These are phyloP conservation scores for Yamadazyma paraphyllophila DNA, from an alignment of 805 yeast genomes.

Conservation along the genomic window DNA sequence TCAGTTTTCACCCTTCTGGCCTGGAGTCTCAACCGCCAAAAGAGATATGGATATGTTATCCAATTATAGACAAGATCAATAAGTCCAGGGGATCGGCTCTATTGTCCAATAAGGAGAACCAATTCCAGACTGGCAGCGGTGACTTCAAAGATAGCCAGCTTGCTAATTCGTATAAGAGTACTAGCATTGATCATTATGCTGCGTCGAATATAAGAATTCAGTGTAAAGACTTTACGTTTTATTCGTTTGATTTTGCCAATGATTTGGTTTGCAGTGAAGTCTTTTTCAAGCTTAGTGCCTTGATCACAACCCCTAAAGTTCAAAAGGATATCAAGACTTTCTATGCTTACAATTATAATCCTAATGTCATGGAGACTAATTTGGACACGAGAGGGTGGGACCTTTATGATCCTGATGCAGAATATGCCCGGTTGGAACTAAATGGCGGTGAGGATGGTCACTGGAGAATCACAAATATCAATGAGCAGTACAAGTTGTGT, in stretches of 20 bases:
- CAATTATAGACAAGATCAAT: constrained; percentile 64
- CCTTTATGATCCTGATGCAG: constrained; percentile 58
- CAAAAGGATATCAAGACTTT: constrained; percentile 45
- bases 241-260: constrained; percentile 70
- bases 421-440: constrained; percentile 75
- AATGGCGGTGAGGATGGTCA: constrained; percentile 20
- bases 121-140: not conserved
- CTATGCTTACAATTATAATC: constrained; percentile 80
- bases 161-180: constrained; percentile 11
- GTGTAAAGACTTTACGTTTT: constrained; percentile 81
- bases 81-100: constrained; percentile 55
- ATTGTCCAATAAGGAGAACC: constrained; percentile 18
- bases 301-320: constrained; percentile 55
- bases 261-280: constrained; percentile 65
- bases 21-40: constrained; percentile 3
- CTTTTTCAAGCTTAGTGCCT: constrained; percentile 64
- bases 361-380: constrained; percentile 65
- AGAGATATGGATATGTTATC: constrained; percentile 92
- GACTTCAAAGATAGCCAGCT: constrained; percentile 7
- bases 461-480: constrained; percentile 75
- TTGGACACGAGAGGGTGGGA: constrained; percentile 63
- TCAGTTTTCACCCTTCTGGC: constrained; percentile 29
- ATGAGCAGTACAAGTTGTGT: constrained; percentile 63
- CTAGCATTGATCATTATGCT: constrained; percentile 33
- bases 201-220: constrained; percentile 63